These are phyloP conservation scores for Fusarium pilosicola DNA, from an alignment of 2,329 filamentous ascomycete genomes.

Conservation along the genomic window DNA sequence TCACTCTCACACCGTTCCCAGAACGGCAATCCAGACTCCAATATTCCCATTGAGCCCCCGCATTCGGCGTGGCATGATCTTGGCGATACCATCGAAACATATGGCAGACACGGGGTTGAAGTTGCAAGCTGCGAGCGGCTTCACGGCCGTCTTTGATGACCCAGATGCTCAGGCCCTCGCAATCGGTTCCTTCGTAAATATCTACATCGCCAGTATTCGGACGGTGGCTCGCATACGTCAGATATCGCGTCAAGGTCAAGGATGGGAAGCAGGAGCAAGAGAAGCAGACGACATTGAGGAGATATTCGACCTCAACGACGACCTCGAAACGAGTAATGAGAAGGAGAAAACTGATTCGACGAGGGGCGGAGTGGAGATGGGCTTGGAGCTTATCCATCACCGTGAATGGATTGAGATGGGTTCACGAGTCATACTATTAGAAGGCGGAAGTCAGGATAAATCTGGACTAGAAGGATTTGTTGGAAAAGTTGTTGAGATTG, in stretches of 20 bases:
- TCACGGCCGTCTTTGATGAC: constrained; percentile 77
- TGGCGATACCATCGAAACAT: constrained; percentile 70
- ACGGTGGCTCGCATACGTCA: constrained; percentile 79
- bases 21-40: constrained; percentile 3
- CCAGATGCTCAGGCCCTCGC: constrained; percentile 70
- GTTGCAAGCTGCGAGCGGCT: constrained; percentile 72
- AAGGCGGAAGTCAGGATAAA: constrained; percentile 74
- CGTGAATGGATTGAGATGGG: constrained; percentile 80
- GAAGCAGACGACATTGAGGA: constrained; percentile 59
- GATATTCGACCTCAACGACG: constrained; percentile 67
- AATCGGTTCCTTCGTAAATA: constrained; percentile 76
- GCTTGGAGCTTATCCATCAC: constrained; percentile 73
- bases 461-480: constrained; percentile 78
- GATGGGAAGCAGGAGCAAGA: constrained; percentile 40
- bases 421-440: constrained; percentile 75
- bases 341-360: constrained; percentile 33
- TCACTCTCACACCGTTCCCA: constrained; percentile 28
- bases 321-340: constrained; percentile 50
- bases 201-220: constrained; percentile 88
- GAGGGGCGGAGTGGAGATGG: constrained; percentile 61
- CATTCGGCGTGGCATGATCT: constrained; percentile 83
- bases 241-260: constrained; percentile 51
- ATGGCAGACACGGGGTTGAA: constrained; percentile 66
- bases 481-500: constrained; percentile 71
- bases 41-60: constrained; percentile 44